Conservation (phyloP, 83 land plant genomes). For the Picea abies region DNA sequence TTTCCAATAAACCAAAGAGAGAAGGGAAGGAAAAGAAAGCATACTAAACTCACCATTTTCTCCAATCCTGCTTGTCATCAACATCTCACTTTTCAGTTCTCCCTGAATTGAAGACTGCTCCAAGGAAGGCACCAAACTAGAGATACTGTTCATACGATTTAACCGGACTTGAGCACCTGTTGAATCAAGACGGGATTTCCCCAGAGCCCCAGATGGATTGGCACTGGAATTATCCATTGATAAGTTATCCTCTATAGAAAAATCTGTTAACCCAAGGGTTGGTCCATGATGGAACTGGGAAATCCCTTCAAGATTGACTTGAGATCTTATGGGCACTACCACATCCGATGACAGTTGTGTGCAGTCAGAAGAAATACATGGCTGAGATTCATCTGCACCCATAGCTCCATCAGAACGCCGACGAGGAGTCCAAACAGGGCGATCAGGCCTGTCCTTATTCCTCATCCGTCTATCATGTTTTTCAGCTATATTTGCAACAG, state of each 20-base stretch:
- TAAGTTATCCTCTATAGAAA: constrained; percentile 11
- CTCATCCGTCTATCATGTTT: constrained; percentile 58
- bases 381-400: constrained; percentile 41
- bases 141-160: constrained; percentile 7
- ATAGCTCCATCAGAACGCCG: constrained; percentile 52
- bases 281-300: neutral
- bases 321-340: constrained; percentile 19
- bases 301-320: neutral
- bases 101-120: constrained; percentile 27
- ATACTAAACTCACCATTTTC: constrained; percentile 51
- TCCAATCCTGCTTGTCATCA: constrained; percentile 22
- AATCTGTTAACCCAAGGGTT: neutral
- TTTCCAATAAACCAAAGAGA: neutral
- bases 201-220: neutral
- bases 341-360: constrained; percentile 26
- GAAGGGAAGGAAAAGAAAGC: neutral
- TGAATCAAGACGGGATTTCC: constrained; percentile 9
- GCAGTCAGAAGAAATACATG: constrained; percentile 26
- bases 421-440: constrained; percentile 70
- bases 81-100: constrained; percentile 35
- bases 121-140: neutral
- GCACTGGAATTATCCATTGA: neutral
- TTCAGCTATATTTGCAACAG: constrained; percentile 18
- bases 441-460: constrained; percentile 72
- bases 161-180: neutral